These are phyloP conservation scores for Boletus insuetus DNA, from an alignment of 768 basidiomycete species.

Conservation along the genomic window DNA sequence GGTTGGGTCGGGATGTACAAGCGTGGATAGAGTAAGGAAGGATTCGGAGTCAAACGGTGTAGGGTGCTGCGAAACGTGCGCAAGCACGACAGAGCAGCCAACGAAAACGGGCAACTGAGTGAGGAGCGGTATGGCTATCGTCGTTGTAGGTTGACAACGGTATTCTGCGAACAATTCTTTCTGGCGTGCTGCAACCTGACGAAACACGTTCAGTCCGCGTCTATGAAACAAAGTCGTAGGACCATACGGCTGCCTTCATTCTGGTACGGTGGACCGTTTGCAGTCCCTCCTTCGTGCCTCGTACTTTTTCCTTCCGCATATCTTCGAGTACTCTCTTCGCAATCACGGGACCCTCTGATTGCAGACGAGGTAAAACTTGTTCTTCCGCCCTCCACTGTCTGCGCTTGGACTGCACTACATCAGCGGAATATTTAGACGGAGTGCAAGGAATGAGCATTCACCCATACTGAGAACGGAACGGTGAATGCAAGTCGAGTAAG, in stretches of 20 bases:
- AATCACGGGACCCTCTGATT: conserved; percentile 43
- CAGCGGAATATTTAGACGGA: conserved; percentile 8
- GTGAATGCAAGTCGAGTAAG: conserved; percentile 56
- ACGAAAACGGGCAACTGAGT: conserved; percentile 75
- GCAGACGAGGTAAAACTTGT: conserved; percentile 55
- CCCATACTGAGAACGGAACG: conserved; percentile 77
- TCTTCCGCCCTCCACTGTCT: conserved; percentile 61
- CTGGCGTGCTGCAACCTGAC: conserved; percentile 50
- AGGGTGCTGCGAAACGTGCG: conserved; percentile 53
- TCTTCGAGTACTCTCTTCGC: conserved; percentile 34
- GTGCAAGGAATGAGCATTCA: conserved; percentile 24
- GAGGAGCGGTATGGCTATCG: conserved; percentile 59
- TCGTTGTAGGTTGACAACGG: conserved; percentile 53
- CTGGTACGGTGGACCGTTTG: conserved; percentile 47
- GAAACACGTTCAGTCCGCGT: conserved; percentile 3
- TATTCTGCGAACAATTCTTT: conserved; percentile 61
- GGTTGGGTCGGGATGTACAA: conserved; percentile 71
- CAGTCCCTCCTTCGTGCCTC: conserved; percentile 53
- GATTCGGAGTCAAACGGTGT: conserved; percentile 73
- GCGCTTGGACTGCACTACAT: conserved; percentile 50
- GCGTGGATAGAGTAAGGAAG: conserved; percentile 68
- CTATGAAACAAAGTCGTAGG: neutral
- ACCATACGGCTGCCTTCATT: conserved; percentile 45
- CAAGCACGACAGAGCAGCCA: conserved; percentile 57
- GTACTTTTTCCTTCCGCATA: conserved; percentile 57